phyloP scores from a whole-genome alignment of 345 rosid species.

The Hypericum perforatum region DNA sequence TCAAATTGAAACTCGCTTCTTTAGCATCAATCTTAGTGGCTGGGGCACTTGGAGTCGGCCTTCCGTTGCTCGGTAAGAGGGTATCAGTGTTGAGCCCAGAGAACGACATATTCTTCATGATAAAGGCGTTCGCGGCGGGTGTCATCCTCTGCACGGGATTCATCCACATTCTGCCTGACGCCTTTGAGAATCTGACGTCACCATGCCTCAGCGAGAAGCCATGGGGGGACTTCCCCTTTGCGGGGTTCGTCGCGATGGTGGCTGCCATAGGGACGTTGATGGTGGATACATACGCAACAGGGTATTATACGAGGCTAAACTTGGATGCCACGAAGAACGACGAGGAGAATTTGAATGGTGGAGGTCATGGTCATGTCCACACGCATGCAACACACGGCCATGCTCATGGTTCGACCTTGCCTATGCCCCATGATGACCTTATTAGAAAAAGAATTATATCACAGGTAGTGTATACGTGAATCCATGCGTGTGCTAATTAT shows the following conservation, averaged over 20 bases:
- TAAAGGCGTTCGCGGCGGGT: constrained; percentile 44
- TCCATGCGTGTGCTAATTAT: background rate
- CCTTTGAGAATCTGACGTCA: constrained; percentile 25
- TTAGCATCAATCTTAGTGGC: constrained; percentile 14
- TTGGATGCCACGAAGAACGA: background rate
- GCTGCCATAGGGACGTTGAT: constrained; percentile 33
- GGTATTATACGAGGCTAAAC: constrained; percentile 7
- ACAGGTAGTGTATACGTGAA: background rate
- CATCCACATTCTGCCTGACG: constrained; percentile 39
- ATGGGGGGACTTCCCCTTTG: constrained; percentile 35
- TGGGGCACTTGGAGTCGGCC: constrained; percentile 12
- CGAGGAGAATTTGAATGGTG: background rate
- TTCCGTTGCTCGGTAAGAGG: constrained; percentile 7
- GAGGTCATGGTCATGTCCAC: background rate
- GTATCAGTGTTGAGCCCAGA: background rate
- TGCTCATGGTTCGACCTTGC: background rate
- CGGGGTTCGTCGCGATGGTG: constrained; percentile 38
- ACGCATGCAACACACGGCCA: background rate
- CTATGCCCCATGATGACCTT: background rate
- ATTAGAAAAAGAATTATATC: background rate
- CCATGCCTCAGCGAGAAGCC: constrained; percentile 28
- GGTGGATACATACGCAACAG: constrained; percentile 33
- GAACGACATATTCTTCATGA: constrained; percentile 20
- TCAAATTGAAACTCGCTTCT: constrained; percentile 10
- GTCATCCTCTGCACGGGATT: constrained; percentile 41